Base-by-base conservation (phyloP, 2,329 filamentous ascomycete genomes). In the Penicillium sp. region DNA sequence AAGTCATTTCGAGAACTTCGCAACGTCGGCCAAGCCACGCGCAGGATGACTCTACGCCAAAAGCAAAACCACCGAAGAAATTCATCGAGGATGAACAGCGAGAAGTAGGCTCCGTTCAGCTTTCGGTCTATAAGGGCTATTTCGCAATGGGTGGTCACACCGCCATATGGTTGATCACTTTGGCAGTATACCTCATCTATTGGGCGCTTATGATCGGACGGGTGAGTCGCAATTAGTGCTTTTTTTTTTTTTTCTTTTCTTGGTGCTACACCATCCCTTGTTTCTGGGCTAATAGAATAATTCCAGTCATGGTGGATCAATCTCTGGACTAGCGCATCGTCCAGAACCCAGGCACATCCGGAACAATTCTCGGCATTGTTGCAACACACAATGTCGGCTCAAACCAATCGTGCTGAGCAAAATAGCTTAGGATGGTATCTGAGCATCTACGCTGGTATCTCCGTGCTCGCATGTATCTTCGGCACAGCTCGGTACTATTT, bases 81-180 rank as follows among this genome's bases (percentile, higher is more conserved):
- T 91, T 90, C 55, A 80, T 87, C 26, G 83, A 89, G 60, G 86
- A 89, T 3, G 88, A 93, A 65, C 73, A 72, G n/a, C 78, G 83
- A 48, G 85, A 88, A 61, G 78, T 78, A 45, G 88, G 88, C 1
- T 78, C 82, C 4, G 81, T 91, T 29, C 84, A 84, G 56, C 73
- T 74, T 24, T 73, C 74, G 5, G 77, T 90, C n/a, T 91, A 90
- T 53, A 60, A 73, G 9, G 75, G 76, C 0, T 93, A 90, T 59
- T 66, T 90, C 11, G 74, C 73, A 8, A 80, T 82, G 25, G 86
- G 80, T 52, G 86, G 86, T 12, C 82, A 84, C 8, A 72, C 74
- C 55, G 61, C 71, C 11, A 81, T 81, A 57, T 88, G 85, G 85
- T 54, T 63, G 0, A 53, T 78, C 5, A 78, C 78, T 12, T 51